Evolutionary conservation across 148 eudicot genomes (phyloP).

Genomic region (Tetragonia tetragonoides): DNA sequence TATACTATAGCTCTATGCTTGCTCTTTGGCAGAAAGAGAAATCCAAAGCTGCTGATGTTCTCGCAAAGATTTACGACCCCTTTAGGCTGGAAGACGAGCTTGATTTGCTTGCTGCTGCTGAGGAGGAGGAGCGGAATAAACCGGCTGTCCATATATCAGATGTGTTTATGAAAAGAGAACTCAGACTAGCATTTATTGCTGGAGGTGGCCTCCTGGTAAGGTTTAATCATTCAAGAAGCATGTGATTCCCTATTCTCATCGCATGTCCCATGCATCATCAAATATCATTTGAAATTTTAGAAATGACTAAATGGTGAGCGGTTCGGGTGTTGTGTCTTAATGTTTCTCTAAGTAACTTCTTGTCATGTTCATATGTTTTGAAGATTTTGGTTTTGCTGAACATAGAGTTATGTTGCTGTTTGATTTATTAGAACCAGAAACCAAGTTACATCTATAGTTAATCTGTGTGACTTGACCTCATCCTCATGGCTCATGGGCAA

Average conservation of each 20-base stretch:
- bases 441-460: neutral
- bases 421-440: neutral
- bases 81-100: slow-evolving; percentile 62
- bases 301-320: neutral
- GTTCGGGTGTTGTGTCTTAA: neutral
- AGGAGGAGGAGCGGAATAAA: slow-evolving; percentile 54
- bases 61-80: slow-evolving; percentile 74
- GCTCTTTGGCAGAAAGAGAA: slow-evolving; percentile 46
- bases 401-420: too few species aligned
- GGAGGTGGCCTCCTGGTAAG: slow-evolving; percentile 86
- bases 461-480: neutral
- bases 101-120: slow-evolving; percentile 61
- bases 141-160: slow-evolving; percentile 41
- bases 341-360: neutral
- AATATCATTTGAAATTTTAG: neutral
- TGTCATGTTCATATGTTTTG: neutral
- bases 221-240: neutral
- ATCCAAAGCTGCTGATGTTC: slow-evolving; percentile 58
- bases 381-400: neutral
- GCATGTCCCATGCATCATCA: too few species aligned
- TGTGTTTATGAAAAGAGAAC: slow-evolving; percentile 51
- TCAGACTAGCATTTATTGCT: slow-evolving; percentile 75
- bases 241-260: neutral
- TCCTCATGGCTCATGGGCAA: neutral
- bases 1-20: neutral